Evolutionary conservation across 331 rosid genomes (phyloP).

Genomic region (Rhamnella rubrinervis): DNA sequence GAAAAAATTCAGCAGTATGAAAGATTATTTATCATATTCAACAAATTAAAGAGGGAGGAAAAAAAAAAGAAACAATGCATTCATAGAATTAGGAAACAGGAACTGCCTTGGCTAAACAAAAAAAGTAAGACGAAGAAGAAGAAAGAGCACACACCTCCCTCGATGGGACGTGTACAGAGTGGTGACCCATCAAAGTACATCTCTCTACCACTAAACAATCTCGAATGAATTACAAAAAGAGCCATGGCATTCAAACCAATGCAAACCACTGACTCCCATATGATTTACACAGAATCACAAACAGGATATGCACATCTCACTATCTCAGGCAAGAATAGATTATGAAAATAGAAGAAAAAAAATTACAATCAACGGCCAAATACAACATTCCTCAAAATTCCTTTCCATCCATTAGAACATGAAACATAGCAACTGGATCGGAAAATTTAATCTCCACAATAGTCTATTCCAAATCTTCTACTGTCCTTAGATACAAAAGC

Average conservation of each 20-base stretch:
- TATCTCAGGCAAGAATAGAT: slow-evolving; percentile 48
- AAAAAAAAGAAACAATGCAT: not conserved
- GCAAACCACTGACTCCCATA: slow-evolving; percentile 22
- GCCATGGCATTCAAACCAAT: slow-evolving; percentile 21
- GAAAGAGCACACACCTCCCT: slow-evolving; percentile 10
- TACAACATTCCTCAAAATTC: slow-evolving; percentile 39
- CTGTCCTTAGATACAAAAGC: slow-evolving; percentile 69
- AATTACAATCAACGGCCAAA: slow-evolving; percentile 27
- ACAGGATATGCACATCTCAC: slow-evolving; percentile 63
- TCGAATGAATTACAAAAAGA: slow-evolving; percentile 35
- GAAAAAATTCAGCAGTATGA: too few species aligned
- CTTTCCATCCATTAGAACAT: slow-evolving; percentile 22
- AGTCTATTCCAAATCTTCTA: slow-evolving; percentile 36
- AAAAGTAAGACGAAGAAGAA: too few species aligned
- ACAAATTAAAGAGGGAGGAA: not conserved
- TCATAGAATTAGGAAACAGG: not conserved
- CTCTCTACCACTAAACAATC: slow-evolving; percentile 31
- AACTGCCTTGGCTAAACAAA: too few species aligned
- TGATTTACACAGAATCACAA: slow-evolving; percentile 62
- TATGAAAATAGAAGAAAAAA: slow-evolving; percentile 5
- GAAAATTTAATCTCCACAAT: slow-evolving; percentile 25
- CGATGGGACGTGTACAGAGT: slow-evolving; percentile 15
- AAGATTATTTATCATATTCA: too few species aligned
- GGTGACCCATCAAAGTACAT: slow-evolving; percentile 12
- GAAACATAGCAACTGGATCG: slow-evolving; percentile 27